phyloP scores from a whole-genome alignment of 345 rosid genomes.

The Rhizophora mangle region DNA sequence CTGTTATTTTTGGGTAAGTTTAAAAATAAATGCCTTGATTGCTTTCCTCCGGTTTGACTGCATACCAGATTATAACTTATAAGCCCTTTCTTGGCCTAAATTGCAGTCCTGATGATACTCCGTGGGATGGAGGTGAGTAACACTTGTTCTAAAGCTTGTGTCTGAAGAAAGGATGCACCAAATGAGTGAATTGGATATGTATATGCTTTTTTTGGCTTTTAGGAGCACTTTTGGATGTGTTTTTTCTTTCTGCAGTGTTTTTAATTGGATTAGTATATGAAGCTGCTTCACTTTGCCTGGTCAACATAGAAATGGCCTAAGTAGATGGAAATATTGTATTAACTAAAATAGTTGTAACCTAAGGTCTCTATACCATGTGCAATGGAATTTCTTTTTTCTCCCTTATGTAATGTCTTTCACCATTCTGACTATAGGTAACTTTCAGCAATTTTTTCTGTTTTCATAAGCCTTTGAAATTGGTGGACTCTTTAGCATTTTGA shows the following conservation, averaged over 20 bases:
- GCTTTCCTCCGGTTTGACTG: not conserved
- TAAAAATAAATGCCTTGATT: not conserved
- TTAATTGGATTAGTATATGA: too few species aligned
- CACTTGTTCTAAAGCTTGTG: constrained; percentile 1
- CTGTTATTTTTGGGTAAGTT: constrained; percentile 35
- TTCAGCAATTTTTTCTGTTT: too few species aligned
- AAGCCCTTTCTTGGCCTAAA: constrained; percentile 22
- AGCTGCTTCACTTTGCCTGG: too few species aligned
- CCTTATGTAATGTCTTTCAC: too few species aligned
- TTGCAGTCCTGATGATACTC: constrained; percentile 73
- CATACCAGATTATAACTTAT: constrained; percentile 16
- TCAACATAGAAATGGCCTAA: too few species aligned
- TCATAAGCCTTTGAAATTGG: too few species aligned
- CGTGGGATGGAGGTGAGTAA: constrained; percentile 80
- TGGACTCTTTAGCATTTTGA: too few species aligned
- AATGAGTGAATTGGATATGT: not conserved
- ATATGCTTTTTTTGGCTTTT: not conserved
- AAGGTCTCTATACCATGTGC: too few species aligned
- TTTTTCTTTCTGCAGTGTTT: not conserved
- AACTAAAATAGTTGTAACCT: too few species aligned
- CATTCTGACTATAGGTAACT: too few species aligned
- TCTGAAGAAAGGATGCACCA: constrained; percentile 2
- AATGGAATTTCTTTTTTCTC: too few species aligned
- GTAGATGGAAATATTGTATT: too few species aligned
- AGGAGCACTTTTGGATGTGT: not conserved